These are phyloP conservation scores for Fusarium oligoseptatum DNA, from an alignment of 2,329 filamentous ascomycete genomes.

Conservation along the genomic window DNA sequence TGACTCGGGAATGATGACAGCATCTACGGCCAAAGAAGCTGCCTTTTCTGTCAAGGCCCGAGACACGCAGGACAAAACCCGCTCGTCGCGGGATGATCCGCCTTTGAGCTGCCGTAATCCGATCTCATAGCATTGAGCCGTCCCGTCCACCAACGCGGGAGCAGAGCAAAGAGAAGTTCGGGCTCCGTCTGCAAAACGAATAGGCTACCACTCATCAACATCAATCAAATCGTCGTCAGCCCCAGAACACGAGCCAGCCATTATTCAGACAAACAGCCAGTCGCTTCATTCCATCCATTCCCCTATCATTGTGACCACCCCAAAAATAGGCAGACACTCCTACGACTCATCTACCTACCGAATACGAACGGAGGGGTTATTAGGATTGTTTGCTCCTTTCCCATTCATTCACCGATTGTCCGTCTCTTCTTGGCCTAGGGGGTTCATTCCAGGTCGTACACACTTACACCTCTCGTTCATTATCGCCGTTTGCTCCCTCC, in stretches of 20 bases:
- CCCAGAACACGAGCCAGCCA: neutral
- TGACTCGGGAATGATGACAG: neutral
- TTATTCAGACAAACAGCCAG: neutral
- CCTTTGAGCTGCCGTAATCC: neutral
- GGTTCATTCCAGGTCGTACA: neutral
- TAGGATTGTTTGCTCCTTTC: conserved; percentile 12
- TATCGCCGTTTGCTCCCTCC: neutral
- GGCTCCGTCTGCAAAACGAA: neutral
- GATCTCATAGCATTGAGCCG: neutral
- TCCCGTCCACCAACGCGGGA: neutral
- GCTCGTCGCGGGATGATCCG: neutral
- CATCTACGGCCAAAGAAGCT: conserved; percentile 5
- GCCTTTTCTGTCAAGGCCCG: conserved; percentile 5
- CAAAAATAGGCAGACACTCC: conserved; percentile 1
- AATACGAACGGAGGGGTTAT: neutral
- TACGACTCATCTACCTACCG: neutral
- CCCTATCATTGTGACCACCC: neutral
- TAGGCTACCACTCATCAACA: neutral
- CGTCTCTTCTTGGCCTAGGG: neutral
- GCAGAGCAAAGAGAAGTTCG: neutral
- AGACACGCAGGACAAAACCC: neutral
- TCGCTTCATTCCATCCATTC: conserved; percentile 1
- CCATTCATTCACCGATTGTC: neutral
- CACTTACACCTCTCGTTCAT: neutral
- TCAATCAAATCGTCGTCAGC: neutral